These are phyloP conservation scores for Setomelanomma holmii DNA, from an alignment of 2,329 filamentous ascomycete genomes.

Conservation along the genomic window DNA sequence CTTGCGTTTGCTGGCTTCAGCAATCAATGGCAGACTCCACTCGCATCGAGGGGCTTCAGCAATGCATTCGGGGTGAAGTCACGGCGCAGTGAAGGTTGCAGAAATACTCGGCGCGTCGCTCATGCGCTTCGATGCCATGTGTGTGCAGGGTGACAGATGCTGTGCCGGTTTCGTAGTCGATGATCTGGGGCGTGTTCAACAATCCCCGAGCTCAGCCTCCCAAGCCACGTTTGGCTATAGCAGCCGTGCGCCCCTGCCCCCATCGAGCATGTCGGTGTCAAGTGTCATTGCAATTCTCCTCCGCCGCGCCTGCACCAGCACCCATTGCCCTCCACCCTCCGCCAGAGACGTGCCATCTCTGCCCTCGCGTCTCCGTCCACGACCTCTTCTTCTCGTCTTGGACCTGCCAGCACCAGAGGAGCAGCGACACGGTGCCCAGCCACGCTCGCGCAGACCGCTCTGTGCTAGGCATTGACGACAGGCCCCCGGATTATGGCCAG, in stretches of 20 bases:
- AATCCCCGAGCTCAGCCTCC: conserved; percentile 9
- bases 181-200: conserved; percentile 3
- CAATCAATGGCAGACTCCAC: not conserved
- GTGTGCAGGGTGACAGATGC: not conserved
- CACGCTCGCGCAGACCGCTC: conserved; percentile 16
- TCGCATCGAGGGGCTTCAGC: not conserved
- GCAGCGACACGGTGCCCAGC: conserved; percentile 1
- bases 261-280: not conserved
- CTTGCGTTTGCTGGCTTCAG: not conserved
- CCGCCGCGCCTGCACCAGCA: not conserved
- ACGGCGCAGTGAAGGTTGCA: not conserved
- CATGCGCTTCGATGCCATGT: not conserved
- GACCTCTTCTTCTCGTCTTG: conserved; percentile 5
- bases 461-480: conserved; percentile 6
- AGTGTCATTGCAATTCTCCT: conserved; percentile 4
- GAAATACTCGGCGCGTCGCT: not conserved
- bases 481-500: conserved; percentile 27
- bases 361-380: not conserved
- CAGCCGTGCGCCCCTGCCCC: conserved; percentile 5
- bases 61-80: not conserved
- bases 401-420: not conserved
- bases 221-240: not conserved
- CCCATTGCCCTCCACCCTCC: not conserved
- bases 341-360: not conserved
- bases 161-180: not conserved